A percentile compares a stretch with the other conserved stretches of the same genome.
phyloP scores from a whole-genome alignment of 352 stramenopile species.

The Pythium insidiosum region DNA sequence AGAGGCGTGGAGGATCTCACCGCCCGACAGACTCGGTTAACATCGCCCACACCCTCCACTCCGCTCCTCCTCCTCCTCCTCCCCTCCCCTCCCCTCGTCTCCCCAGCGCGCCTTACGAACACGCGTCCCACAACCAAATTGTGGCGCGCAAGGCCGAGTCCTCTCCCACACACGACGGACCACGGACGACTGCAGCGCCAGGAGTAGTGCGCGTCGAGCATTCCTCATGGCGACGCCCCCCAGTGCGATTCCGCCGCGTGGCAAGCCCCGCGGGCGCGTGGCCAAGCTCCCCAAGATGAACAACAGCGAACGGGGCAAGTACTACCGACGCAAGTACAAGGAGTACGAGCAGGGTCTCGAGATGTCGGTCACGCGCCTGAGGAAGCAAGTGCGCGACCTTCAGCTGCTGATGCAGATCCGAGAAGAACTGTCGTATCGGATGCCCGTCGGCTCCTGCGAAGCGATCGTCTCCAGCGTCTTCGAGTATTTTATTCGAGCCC shows the following conservation, averaged over 20 bases:
- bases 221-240: not conserved
- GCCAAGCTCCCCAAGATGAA: slow-evolving; percentile 41
- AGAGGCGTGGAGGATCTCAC: no score
- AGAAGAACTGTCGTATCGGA: slow-evolving; percentile 17
- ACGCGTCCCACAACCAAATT: no score
- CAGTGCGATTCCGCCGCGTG: not conserved
- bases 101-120: no score
- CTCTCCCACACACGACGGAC: no score
- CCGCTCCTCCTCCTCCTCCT: no score
- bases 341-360: slow-evolving; percentile 39
- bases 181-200: no score
- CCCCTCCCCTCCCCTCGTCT: no score
- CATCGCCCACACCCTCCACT: no score
- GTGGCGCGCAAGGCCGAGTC: no score
- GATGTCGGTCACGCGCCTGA: slow-evolving; percentile 19
- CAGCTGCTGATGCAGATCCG: slow-evolving; percentile 25
- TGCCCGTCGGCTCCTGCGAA: not conserved
- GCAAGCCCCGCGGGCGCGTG: slow-evolving; percentile 9
- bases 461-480: slow-evolving; percentile 1
- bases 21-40: no score
- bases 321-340: slow-evolving; percentile 55
- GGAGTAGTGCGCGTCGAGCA: not conserved
- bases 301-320: no score
- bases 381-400: slow-evolving; percentile 29
- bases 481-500: slow-evolving; percentile 10